A percentile compares a stretch with the other conserved stretches of the same genome.
These are phyloP conservation scores for Phytophthora litchii DNA, from an alignment of 352 stramenopile species.

Conservation along the genomic window DNA sequence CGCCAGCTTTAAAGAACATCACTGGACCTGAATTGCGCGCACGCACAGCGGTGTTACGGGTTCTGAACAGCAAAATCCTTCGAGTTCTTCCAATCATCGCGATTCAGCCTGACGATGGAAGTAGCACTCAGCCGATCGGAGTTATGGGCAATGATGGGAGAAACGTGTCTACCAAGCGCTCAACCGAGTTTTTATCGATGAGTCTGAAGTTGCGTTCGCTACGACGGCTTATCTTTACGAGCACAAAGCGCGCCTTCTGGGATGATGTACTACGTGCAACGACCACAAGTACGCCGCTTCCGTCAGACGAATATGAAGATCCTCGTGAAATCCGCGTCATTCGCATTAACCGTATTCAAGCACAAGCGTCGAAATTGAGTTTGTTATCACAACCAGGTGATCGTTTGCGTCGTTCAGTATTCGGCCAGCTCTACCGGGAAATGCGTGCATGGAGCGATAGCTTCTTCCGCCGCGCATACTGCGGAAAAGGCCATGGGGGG, in stretches of 20 bases:
- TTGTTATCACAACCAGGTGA: slow-evolving; percentile 88
- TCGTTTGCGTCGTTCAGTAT: slow-evolving; percentile 93
- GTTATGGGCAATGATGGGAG: slow-evolving; percentile 29
- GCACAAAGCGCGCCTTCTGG: slow-evolving; percentile 94
- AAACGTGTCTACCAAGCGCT: slow-evolving; percentile 18
- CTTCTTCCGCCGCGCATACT: slow-evolving; percentile 95
- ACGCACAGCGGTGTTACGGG: slow-evolving; percentile 90
- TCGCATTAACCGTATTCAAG: slow-evolving; percentile 97
- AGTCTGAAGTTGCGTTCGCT: slow-evolving; percentile 78
- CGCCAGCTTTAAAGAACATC: slow-evolving; percentile 63
- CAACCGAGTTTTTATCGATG: slow-evolving; percentile 67
- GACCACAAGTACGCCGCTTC: slow-evolving; percentile 95
- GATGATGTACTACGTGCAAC: slow-evolving; percentile 94
- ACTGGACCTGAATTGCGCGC: slow-evolving; percentile 84
- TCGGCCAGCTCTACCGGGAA: slow-evolving; percentile 97
- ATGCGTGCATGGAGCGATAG: slow-evolving; percentile 95
- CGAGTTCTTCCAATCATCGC: slow-evolving; percentile 85
- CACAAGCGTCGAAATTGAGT: slow-evolving; percentile 88
- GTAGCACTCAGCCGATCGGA: slow-evolving; percentile 53
- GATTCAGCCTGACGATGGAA: slow-evolving; percentile 65
- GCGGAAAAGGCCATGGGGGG: slow-evolving; percentile 96
- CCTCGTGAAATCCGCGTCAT: slow-evolving; percentile 98
- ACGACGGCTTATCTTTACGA: slow-evolving; percentile 88
- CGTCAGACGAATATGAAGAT: slow-evolving; percentile 99
- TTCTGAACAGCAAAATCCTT: slow-evolving; percentile 92